Conservation (phyloP, 1,284 basidiomycete genomes). For the Leccinum pachyderme region DNA sequence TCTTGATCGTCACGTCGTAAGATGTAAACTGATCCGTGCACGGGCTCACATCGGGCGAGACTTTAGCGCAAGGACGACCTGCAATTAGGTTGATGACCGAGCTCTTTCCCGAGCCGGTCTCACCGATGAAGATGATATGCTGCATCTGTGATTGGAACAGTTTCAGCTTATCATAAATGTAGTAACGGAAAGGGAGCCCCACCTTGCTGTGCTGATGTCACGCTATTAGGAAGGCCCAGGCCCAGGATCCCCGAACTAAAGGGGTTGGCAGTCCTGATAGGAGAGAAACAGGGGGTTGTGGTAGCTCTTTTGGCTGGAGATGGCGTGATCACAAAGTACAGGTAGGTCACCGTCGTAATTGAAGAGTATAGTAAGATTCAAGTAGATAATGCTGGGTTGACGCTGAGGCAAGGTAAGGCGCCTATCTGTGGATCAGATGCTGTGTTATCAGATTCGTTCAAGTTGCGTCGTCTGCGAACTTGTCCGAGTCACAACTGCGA, state of each 20-base stretch:
- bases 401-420: not conserved
- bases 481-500: not conserved
- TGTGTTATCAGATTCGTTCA: not conserved
- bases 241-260: no score
- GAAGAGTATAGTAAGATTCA: not conserved
- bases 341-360: not conserved
- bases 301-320: not conserved
- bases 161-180: constrained; percentile 6
- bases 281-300: constrained; percentile 1
- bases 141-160: constrained; percentile 10
- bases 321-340: not conserved
- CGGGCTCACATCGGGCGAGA: constrained; percentile 12
- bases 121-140: constrained; percentile 30
- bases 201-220: constrained; percentile 10
- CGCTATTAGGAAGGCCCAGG: not conserved
- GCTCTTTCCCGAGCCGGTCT: constrained; percentile 27
- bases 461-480: not conserved
- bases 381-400: constrained; percentile 1
- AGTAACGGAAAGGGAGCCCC: not conserved
- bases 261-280: not conserved
- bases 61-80: not conserved
- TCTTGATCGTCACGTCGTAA: constrained; percentile 19
- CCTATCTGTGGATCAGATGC: not conserved
- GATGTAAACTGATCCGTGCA: constrained; percentile 19
- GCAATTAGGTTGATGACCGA: constrained; percentile 30